Evolutionary conservation across 495 filamentous ascomycete species (phyloP).

Genomic region (Oidiodendron maius): DNA sequence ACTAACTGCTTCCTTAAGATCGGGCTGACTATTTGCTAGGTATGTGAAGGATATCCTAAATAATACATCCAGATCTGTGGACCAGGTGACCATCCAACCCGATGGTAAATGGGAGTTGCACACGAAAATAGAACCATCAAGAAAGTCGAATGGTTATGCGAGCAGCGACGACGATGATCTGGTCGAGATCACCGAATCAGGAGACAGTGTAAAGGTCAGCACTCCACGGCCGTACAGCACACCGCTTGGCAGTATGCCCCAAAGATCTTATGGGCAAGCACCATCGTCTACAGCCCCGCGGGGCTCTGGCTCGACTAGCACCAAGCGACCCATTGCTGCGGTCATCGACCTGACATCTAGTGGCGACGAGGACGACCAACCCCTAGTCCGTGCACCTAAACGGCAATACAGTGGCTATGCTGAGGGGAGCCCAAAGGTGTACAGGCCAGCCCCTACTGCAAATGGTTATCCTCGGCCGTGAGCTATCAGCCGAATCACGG

Average conservation of each 20-base stretch:
- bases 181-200: constrained; percentile 57
- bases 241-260: background rate
- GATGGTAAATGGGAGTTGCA: constrained; percentile 68
- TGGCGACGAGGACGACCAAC: constrained; percentile 69
- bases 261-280: constrained; percentile 46
- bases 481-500: no score
- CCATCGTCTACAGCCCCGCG: constrained; percentile 24
- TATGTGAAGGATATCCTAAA: constrained; percentile 85
- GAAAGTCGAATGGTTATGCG: constrained; percentile 19
- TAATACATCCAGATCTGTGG: constrained; percentile 58
- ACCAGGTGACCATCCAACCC: constrained; percentile 88
- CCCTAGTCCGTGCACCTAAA: constrained; percentile 49
- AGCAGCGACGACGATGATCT: constrained; percentile 63
- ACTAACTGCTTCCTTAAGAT: background rate
- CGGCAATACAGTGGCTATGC: constrained; percentile 24
- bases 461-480: constrained; percentile 4
- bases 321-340: constrained; percentile 31
- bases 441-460: constrained; percentile 1
- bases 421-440: background rate
- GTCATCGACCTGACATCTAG: constrained; percentile 78
- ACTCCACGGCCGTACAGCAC: constrained; percentile 18
- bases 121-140: constrained; percentile 20
- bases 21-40: constrained; percentile 33
- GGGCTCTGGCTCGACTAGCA: constrained; percentile 7
- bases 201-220: constrained; percentile 23